Evolutionary conservation across 176 grass and related monocot species (phyloP).

Genomic region (Oryza meridionalis): DNA sequence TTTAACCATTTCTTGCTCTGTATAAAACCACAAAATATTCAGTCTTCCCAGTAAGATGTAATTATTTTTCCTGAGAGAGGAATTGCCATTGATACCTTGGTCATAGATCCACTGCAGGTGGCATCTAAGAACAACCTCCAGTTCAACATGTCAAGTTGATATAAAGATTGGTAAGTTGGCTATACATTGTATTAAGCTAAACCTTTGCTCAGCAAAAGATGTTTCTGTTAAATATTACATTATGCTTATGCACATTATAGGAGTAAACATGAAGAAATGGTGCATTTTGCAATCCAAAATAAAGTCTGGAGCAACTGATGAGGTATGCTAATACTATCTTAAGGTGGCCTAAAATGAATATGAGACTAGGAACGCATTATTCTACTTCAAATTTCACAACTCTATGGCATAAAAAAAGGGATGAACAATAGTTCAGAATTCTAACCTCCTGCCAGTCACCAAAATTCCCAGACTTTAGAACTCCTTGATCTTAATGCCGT

Average conservation of each 20-base stretch:
- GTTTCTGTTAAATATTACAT: slow-evolving; percentile 26
- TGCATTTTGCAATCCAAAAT: slow-evolving; percentile 99
- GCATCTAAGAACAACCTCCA: slow-evolving; percentile 67
- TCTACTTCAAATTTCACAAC: slow-evolving; percentile 23
- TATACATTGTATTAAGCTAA: slow-evolving; percentile 26
- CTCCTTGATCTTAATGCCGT: slow-evolving; percentile 23
- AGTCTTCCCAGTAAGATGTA: slow-evolving; percentile 11
- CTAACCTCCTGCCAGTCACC: slow-evolving; percentile 7
- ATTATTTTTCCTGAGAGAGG: slow-evolving; percentile 1
- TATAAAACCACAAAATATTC: slow-evolving; percentile 4
- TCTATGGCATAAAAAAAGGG: slow-evolving; percentile 16
- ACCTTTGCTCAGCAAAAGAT: slow-evolving; percentile 35
- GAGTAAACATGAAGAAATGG: slow-evolving; percentile 96
- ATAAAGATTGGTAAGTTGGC: slow-evolving; percentile 85
- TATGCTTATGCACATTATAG: slow-evolving; percentile 51
- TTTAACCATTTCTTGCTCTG: slow-evolving; percentile 33
- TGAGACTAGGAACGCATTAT: background rate
- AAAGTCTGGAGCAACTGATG: slow-evolving; percentile 91
- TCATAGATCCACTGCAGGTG: slow-evolving; percentile 90
- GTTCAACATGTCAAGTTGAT: slow-evolving; percentile 66
- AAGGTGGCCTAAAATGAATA: slow-evolving; percentile 32
- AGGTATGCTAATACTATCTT: slow-evolving; percentile 55
- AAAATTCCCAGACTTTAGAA: slow-evolving; percentile 34
- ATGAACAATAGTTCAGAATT: slow-evolving; percentile 16
- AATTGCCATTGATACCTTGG: slow-evolving; percentile 43